Evolutionary conservation across 179 eudicot species (phyloP), one percentile per base, ranked within the genome.

Genomic region (Gypsophila paniculata): DNA sequence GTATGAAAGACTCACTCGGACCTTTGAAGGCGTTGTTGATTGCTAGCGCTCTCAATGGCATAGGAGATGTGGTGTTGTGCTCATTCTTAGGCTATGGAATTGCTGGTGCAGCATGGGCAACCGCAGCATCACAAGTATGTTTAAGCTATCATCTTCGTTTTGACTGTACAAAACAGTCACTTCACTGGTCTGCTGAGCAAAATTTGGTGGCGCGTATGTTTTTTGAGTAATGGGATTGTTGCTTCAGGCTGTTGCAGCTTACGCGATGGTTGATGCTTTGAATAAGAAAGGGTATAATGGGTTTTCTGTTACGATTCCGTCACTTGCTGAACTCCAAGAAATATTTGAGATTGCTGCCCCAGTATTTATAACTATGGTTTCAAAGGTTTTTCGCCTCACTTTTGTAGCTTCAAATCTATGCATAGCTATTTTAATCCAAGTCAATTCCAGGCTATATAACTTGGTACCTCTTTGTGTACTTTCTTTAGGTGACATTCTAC

Each of bases 61-160:
- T 89, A 59, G 98, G 98, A 73, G 90, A 87, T 78, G 68, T 92
- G 58, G 77, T 89, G 60, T 79, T 92, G 22, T 95, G 99, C 78
- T 74, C 74, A 48, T 83, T 72, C 79, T 71, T 91, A 65, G 89
- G 86, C 74, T 91, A 83, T 61, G 99, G 99, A 54, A 94, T 94
- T 69, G 92, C 99, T 75, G 99, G 97, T 74, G 99, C 97, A 32
- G 99, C 99, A 65, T 91, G 98, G 97, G 98, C 97, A 72, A 91
- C 98, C 76, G 84, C 91, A 82, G 91, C 68, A 22, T 88, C 98
- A 39, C 99, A 95, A 73, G 99, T 95, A 62, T 70, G 85, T 76
- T 46, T 5, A 42, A 78, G 38, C 70, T 61, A 54, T 51, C 71
- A 22, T 17, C 21, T 1, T 49, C 52, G n/a, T 26, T 15, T 64